Base-by-base conservation (phyloP, 2,329 filamentous ascomycete genomes). In the Neurospora sp. region DNA sequence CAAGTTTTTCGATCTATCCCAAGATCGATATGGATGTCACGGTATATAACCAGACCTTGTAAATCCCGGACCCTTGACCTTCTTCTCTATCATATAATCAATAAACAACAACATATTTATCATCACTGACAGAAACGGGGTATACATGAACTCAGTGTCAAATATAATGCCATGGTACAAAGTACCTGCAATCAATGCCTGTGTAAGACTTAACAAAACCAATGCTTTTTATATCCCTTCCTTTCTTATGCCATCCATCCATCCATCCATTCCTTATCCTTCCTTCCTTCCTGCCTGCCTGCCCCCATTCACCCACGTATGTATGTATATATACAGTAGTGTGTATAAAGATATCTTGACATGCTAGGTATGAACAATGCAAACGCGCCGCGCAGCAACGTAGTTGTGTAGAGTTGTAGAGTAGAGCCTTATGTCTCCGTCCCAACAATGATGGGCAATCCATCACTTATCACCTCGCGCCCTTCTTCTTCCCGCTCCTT, bases 401-500 rank as follows among this genome's bases (percentile, higher is more conserved):
- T 62, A 4, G 6, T 43, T 43, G 8, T 43, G 41, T 40, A 39
- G 38, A 39, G 12, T 6, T 43, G 41, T 40, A 39, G 38, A 39
- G 12, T 6, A 52, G 11, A 15, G n/a, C 38, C 38, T 33, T 37
- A 37, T 33, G 67, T n/a, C 41, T 28, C 15, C 12, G 5, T 36
- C 39, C 10, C n/a, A 28, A 19, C 33, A 38, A 11, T 6, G 3
- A 66, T 15, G 8, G 39, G 39, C 19, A 23, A 38, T 19, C 17
- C 8, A n/a, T 39, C 12, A 36, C n/a, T 19, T 17, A 40, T 40
- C 74, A 74, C 0, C 71, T 74, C 67, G 69, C 67, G 12, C 68
- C 38, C 71, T 74, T 75, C 69, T 74, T 73, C 23, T 74, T 73
- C n/a, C 72, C 72, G 3, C 66, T 39, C 36, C 69, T 62, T 38